Conservation (phyloP, 257 asterid genomes). For the Anisodus acutangulus region DNA sequence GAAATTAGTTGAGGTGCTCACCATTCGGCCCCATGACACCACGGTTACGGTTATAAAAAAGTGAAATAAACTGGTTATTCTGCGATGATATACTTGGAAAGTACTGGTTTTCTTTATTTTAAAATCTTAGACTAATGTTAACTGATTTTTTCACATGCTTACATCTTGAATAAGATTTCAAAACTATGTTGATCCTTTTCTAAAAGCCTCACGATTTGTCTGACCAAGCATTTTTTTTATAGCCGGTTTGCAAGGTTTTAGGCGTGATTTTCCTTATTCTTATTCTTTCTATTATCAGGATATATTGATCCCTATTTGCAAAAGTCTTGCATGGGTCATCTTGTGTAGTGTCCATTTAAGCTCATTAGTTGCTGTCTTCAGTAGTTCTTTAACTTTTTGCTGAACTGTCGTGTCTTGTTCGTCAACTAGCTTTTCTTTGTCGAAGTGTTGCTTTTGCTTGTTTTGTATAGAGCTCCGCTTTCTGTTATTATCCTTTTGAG, state of each 20-base stretch:
- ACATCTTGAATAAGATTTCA: neutral
- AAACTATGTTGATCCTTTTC: neutral
- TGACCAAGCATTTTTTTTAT: too few relatives aligned
- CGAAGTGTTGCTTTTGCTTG: neutral
- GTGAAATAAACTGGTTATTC: neutral
- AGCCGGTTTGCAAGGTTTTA: neutral
- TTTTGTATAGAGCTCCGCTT: neutral
- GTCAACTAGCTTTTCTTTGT: slow-evolving; percentile 9
- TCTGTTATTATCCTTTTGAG: slow-evolving; percentile 6
- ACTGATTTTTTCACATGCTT: neutral
- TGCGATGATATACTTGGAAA: neutral
- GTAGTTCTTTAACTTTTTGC: neutral
- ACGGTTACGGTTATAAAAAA: neutral
- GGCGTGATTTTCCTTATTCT: neutral
- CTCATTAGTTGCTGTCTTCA: slow-evolving; percentile 3
- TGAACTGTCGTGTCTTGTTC: neutral
- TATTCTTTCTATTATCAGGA: neutral
- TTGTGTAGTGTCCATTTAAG: slow-evolving; percentile 5
- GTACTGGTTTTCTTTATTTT: neutral
- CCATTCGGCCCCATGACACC: neutral
- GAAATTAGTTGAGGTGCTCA: neutral
- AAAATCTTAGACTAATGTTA: neutral
- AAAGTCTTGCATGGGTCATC: neutral
- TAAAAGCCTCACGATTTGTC: neutral
- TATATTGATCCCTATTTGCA: slow-evolving; percentile 3